Base-by-base conservation (phyloP, 2,329 filamentous ascomycete species). In the Thelonectria blattea region DNA sequence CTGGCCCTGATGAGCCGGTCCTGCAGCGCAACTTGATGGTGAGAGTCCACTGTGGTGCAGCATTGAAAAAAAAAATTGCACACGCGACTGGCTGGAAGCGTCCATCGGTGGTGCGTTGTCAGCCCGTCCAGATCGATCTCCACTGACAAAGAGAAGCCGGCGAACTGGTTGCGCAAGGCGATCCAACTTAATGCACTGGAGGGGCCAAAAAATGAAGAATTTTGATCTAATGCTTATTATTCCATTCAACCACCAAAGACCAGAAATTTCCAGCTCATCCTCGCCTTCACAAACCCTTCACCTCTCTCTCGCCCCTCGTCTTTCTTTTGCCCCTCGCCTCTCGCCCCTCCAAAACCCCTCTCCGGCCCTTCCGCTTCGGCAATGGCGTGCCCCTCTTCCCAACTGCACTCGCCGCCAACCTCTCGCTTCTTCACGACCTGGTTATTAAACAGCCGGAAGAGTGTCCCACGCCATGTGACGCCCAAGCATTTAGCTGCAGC, bases 391-490 rank as follows among this genome's bases (percentile, higher is more conserved):
- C 52, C 58, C 58, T 56, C 53, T 42, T 41, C 30, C 32, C 43
- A 11, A 48, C 46, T 41, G 24, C n/a, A 27, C 30, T 51, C 51
- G 57, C 51, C 56, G 54, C 57, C 47, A 56, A 34, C 58, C 57
- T 43, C 47, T 56, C 52, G 47, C 52, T 48, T 48, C 52, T n/a
- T 60, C 45, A 47, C 11, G 52, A 10, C 43, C 49, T 52, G 56
- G 41, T 49, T 41, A 58, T 49, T 41, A 58, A 50, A 22, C 52
- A 54, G 8, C 49, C 50, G 39, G 12, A 34, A 37, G 54, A 51
- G 20, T 51, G 24, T 54, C 24, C 50, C 47, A 18, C 57, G 24
- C 68, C 68, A 69, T 71, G 68, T 70, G 68, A 70, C 65, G 56
- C 53, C 22, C 48, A 53, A 22, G 48, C 58, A 56, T 12, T 67